Base-by-base conservation (phyloP, 108 stramenopile genomes). In the Asterionellopsis glacialis region DNA sequence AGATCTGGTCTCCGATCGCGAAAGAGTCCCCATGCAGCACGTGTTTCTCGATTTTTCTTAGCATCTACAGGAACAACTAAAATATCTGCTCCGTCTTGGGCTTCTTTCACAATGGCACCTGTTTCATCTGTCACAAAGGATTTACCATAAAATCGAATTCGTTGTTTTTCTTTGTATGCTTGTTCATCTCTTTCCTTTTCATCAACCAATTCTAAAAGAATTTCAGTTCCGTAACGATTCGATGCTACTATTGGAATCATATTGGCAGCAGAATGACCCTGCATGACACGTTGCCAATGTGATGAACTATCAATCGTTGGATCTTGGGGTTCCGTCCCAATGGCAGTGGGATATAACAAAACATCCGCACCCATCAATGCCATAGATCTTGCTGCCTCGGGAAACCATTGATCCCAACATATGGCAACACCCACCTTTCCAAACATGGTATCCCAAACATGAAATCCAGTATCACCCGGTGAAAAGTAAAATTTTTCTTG, bases 321-420 rank as follows among this genome's bases (percentile, higher is more conserved):
- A 70, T 84, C 79, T 45, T 72, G 67, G 11, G 85, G 82, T 57
- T 83, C 85, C 23, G 61, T 73, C 11, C 85, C 85, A 62, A 87
- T 87, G 16, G 85, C 82, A 1, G 85, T 82, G n/a, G 85, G 85
- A 53, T 87, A 87, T 18, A 87, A 47, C 13, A 87, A 45, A 3
- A 92, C 59, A 52, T 88, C 85, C 0, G 87, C 87, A 9, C 90
- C 90, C 57, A 69, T 56, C 50, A 92, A 59, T 3, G 73, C 85
- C 85, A 92, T 79, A 42, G 66, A 51, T 16, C 90, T 38, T 1
- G 87, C 87, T 2, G 76, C 61, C 65, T 92, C 90, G 5, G 90
- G 90, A 47, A 92, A 92, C 90, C 90, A 92, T 57, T 92, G 90
- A 64, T 92, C 90, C 87, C 87, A 89, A 68, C 90, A 92, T 63